phyloP scores from a whole-genome alignment of 257 asterid genomes.

The Datura wrightii region DNA sequence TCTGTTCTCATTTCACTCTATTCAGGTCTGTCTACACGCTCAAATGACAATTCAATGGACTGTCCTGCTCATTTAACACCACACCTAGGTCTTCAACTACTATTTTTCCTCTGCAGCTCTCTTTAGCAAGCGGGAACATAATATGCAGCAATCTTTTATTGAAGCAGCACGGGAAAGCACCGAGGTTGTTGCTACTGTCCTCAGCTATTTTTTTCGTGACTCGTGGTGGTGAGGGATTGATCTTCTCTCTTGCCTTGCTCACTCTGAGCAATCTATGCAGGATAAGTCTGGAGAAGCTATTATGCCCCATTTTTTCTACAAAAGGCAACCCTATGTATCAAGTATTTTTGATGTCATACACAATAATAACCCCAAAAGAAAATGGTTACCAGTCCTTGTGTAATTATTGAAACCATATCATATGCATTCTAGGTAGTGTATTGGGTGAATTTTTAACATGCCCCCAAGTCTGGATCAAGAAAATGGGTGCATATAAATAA shows the following conservation, averaged over 20 bases:
- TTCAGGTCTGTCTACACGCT: background rate
- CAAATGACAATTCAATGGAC: background rate
- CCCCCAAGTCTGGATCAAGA: too few relatives aligned
- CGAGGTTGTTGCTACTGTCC: background rate
- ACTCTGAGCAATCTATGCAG: background rate
- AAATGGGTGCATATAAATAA: too few relatives aligned
- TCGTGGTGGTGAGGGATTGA: background rate
- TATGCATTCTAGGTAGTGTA: background rate
- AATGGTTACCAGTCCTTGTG: background rate
- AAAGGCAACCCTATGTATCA: background rate
- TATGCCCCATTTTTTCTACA: background rate
- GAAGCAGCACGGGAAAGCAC: background rate
- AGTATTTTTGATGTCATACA: background rate
- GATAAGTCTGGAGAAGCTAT: background rate
- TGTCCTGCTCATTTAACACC: background rate
- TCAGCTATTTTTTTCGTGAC: background rate
- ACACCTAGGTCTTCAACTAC: background rate
- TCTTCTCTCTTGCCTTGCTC: background rate
- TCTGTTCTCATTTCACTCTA: background rate
- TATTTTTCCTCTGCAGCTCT: background rate
- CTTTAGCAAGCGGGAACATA: background rate
- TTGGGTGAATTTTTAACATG: too few relatives aligned
- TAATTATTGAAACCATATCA: background rate
- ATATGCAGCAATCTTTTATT: background rate
- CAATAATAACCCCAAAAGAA: background rate